These are phyloP conservation scores for Flammula alnicola DNA, from an alignment of 1,284 basidiomycete species.

Conservation along the genomic window DNA sequence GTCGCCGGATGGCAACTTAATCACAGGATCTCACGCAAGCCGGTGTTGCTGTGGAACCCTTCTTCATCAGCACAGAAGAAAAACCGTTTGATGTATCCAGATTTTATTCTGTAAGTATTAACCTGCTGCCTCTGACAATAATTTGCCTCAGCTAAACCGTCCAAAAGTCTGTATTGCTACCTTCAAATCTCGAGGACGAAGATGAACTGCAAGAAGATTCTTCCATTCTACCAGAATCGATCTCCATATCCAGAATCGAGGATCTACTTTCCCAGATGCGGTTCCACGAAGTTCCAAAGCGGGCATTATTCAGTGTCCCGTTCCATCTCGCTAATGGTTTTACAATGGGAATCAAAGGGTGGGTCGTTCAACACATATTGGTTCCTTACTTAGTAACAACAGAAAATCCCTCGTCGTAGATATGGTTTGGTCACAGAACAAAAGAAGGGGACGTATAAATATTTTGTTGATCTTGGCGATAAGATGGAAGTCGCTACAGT, in stretches of 20 bases:
- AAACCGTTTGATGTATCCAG: slow-evolving; percentile 75
- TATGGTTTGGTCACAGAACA: slow-evolving; percentile 88
- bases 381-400: slow-evolving; percentile 1
- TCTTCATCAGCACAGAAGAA: slow-evolving; percentile 82
- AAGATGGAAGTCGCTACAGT: slow-evolving; percentile 74
- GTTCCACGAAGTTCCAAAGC: slow-evolving; percentile 86
- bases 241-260: slow-evolving; percentile 73
- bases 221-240: slow-evolving; percentile 61
- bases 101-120: slow-evolving; percentile 82
- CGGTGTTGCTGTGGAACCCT: slow-evolving; percentile 87
- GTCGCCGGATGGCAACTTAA: slow-evolving; percentile 4
- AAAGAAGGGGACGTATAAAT: slow-evolving; percentile 78
- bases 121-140: too few relatives aligned
- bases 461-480: slow-evolving; percentile 81
- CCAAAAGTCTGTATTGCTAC: slow-evolving; percentile 63
- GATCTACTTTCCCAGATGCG: slow-evolving; percentile 86
- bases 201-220: slow-evolving; percentile 56
- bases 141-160: too few relatives aligned
- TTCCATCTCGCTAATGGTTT: slow-evolving; percentile 82
- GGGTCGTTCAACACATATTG: slow-evolving; percentile 16
- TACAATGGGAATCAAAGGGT: slow-evolving; percentile 92
- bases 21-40: slow-evolving; percentile 80
- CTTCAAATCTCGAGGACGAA: slow-evolving; percentile 49
- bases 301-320: slow-evolving; percentile 84
- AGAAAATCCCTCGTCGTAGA: slow-evolving; percentile 47